Evolutionary conservation across 257 asterid genomes (phyloP).

Genomic region (Ligustrum vulgare): DNA sequence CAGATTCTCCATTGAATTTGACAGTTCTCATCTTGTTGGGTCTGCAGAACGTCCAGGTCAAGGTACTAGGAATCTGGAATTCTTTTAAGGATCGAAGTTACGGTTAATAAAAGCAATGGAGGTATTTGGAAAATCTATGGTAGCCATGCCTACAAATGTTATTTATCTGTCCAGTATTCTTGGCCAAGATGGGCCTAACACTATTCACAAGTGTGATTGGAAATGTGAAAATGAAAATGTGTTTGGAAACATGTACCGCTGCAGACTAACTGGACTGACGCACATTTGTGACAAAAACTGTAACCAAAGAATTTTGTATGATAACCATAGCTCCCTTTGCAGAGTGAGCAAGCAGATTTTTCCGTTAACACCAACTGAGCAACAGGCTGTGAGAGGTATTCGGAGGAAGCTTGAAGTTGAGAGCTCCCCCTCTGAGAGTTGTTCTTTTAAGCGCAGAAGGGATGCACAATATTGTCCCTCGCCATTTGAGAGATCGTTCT

Average conservation of each 20-base stretch:
- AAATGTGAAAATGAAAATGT: slow-evolving; percentile 84
- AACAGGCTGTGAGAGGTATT: slow-evolving; percentile 84
- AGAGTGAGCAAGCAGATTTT: slow-evolving; percentile 83
- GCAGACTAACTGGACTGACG: slow-evolving; percentile 87
- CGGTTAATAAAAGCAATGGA: slow-evolving; percentile 56
- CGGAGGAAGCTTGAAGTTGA: slow-evolving; percentile 92
- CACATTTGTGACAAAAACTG: slow-evolving; percentile 99
- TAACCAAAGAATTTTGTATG: slow-evolving; percentile 89
- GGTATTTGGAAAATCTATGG: slow-evolving; percentile 91
- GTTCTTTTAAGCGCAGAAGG: slow-evolving; percentile 89
- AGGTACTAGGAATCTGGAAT: slow-evolving; percentile 32
- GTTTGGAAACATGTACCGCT: slow-evolving; percentile 90
- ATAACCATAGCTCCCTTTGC: slow-evolving; percentile 91
- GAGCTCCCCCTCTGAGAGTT: slow-evolving; percentile 59
- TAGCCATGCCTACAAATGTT: slow-evolving; percentile 69
- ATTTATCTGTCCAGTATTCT: slow-evolving; percentile 88
- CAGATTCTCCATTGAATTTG: slow-evolving; percentile 35
- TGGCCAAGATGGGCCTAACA: slow-evolving; percentile 97
- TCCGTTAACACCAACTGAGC: slow-evolving; percentile 71
- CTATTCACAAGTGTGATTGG: slow-evolving; percentile 97
- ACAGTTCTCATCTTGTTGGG: slow-evolving; percentile 44
- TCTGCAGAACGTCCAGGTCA: slow-evolving; percentile 60
- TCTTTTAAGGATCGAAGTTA: slow-evolving; percentile 26
- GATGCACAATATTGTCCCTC: slow-evolving; percentile 79
- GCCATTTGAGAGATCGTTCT: slow-evolving; percentile 83